Evolutionary conservation across 2,329 filamentous ascomycete genomes (phyloP), one percentile per base, ranked within the genome.

Genomic region (Nemania serpens): DNA sequence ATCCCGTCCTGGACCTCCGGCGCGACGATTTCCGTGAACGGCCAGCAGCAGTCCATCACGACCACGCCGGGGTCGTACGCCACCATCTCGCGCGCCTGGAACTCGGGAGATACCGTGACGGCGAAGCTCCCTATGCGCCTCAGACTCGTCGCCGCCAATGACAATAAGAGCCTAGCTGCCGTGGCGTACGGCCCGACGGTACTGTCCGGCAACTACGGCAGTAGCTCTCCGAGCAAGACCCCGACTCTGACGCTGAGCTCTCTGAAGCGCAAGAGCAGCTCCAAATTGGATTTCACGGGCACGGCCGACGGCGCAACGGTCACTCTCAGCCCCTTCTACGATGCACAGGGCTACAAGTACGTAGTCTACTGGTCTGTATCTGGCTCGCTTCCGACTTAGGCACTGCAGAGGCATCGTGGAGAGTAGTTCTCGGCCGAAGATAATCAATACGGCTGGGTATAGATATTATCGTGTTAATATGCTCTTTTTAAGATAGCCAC

Each of bases 111-210:
- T 59, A 72, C 49, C 0, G 75, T 84, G 3, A 73, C 71, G 0
- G 66, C 84, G 4, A 74, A 69, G n/a, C 68, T 83, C 2, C 81
- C 80, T 0, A 82, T 82, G 79, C 69, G 67, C 13, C 67, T 83
- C 0, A 73, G 75, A 5, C 74, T 74, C 0, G 66, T 84, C 1
- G 60, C 75, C 0, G 78, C 82, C n/a, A 82, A 83, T 56, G 81
- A 84, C 55, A 74, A 82, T 34, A 47, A 68, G 3, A 69, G 51
- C 3, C 58, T 82, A 1, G 80, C 77, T 2, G 80, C 81, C 0
- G 47, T 83, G 11, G 78, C 79, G 0, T 83, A 76, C 54, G 82
- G 81, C 0, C 82, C 80, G 0, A 75, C 76, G 0, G 69, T 83
- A 4, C 65, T 83, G 15, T 71, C 75, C 1, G 81, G 77, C 0